A percentile compares a stretch with the other conserved stretches of the same genome.
phyloP scores from a whole-genome alignment of 306 rosid species.

The Senna siamea region DNA sequence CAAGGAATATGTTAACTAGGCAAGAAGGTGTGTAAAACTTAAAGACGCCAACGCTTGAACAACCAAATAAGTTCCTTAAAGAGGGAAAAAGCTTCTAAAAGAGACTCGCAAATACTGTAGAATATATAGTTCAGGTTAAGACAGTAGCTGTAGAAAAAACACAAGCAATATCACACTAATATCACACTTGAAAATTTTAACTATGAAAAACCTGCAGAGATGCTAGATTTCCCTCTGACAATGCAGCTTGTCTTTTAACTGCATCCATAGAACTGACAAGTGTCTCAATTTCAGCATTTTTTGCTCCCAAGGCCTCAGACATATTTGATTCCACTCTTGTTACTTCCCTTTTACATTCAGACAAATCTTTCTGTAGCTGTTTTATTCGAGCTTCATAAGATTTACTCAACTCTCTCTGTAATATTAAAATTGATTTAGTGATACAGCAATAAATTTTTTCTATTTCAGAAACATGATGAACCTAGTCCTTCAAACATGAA shows the following conservation, averaged over 20 bases:
- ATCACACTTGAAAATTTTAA: conserved; percentile 30
- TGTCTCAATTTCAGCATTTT: conserved; percentile 90
- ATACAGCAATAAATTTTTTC: conserved; percentile 18
- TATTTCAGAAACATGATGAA: conserved; percentile 29
- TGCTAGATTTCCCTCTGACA: conserved; percentile 90
- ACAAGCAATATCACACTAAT: not conserved
- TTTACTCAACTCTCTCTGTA: conserved; percentile 91
- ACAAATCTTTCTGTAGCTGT: conserved; percentile 76
- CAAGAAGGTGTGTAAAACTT: conserved; percentile 6
- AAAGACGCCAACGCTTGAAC: conserved; percentile 18
- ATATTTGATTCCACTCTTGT: conserved; percentile 84
- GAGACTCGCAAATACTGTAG: conserved; percentile 18
- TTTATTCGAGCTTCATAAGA: conserved; percentile 86
- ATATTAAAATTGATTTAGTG: conserved; percentile 35
- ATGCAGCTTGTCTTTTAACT: conserved; percentile 85
- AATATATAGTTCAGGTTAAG: conserved; percentile 19
- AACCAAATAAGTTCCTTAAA: conserved; percentile 25
- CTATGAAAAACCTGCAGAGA: conserved; percentile 76
- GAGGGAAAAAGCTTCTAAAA: conserved; percentile 26
- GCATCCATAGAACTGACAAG: conserved; percentile 81
- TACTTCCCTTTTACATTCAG: conserved; percentile 77
- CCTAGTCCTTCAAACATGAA: conserved; percentile 36
- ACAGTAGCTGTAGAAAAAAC: conserved; percentile 26
- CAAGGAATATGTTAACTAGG: conserved; percentile 14
- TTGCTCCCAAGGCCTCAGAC: conserved; percentile 92